These are phyloP conservation scores for Picochlorum sp. DNA, from an alignment of 139 green algal genomes.

Conservation along the genomic window DNA sequence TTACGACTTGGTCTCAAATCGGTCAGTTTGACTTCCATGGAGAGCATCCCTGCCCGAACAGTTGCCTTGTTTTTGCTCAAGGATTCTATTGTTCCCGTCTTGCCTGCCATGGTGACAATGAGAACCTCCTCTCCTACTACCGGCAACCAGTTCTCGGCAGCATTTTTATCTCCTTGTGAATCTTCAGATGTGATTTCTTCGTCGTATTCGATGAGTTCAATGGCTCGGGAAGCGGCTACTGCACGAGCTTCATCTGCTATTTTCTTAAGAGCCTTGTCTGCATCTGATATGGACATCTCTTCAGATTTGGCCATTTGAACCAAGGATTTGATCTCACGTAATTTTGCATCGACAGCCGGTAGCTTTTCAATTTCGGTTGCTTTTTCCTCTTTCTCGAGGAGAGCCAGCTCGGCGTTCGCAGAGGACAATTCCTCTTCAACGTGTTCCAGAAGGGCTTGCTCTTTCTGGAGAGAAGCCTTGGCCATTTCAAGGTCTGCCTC, in stretches of 20 bases:
- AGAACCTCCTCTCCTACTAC: slow-evolving; percentile 15
- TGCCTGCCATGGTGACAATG: slow-evolving; percentile 31
- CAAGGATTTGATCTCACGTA: background rate
- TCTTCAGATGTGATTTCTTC: slow-evolving; percentile 1
- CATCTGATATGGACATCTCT: slow-evolving; percentile 2
- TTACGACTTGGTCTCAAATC: slow-evolving; percentile 18
- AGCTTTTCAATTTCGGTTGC: too few species aligned
- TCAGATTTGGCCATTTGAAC: background rate
- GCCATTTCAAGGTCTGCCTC: background rate
- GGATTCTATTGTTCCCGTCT: slow-evolving; percentile 10
- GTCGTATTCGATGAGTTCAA: background rate
- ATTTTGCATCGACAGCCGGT: background rate
- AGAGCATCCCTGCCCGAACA: slow-evolving; percentile 25
- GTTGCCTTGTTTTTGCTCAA: slow-evolving; percentile 11
- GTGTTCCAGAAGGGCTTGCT: background rate
- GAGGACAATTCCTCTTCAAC: slow-evolving; percentile 9
- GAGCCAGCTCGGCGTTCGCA: background rate
- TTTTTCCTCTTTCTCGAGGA: background rate
- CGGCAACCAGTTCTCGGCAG: slow-evolving; percentile 8
- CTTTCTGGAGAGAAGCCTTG: slow-evolving; percentile 7
- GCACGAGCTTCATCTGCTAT: slow-evolving; percentile 1
- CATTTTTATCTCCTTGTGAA: background rate
- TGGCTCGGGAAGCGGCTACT: background rate
- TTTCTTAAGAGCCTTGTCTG: background rate
- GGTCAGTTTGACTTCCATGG: slow-evolving; percentile 13